phyloP scores from a whole-genome alignment of 2,329 filamentous ascomycete species.

The Aspergillus sp. region DNA sequence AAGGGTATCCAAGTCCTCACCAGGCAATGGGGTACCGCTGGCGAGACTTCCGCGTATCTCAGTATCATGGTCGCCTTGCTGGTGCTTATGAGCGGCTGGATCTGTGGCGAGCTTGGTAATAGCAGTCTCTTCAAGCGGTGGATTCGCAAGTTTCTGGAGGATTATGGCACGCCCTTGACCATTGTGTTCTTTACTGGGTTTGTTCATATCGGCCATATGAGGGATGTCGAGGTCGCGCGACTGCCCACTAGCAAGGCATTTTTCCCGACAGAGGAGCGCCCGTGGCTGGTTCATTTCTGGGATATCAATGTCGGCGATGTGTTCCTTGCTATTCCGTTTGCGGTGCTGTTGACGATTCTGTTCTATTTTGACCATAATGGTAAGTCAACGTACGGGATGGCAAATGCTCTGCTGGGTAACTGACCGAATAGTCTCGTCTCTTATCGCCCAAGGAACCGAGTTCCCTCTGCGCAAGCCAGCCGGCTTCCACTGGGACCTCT shows the following conservation, averaged over 20 bases:
- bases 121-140: conserved; percentile 73
- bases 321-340: conserved; percentile 86
- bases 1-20: conserved; percentile 86
- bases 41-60: conserved; percentile 69
- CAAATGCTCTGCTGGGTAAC: background rate
- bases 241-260: conserved; percentile 78
- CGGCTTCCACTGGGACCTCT: conserved; percentile 84
- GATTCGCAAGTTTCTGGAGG: conserved; percentile 79
- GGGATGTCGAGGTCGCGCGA: conserved; percentile 65
- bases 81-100: conserved; percentile 74
- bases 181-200: conserved; percentile 89
- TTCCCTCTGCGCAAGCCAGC: conserved; percentile 79
- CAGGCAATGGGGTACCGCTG: conserved; percentile 65
- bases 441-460: conserved; percentile 81
- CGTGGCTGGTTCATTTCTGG: conserved; percentile 83
- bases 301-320: conserved; percentile 70
- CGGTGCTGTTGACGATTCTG: conserved; percentile 75
- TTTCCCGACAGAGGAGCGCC: conserved; percentile 70
- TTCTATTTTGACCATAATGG: conserved; percentile 92
- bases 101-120: conserved; percentile 70
- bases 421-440: conserved; percentile 65
- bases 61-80: conserved; percentile 75
- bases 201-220: conserved; percentile 82
- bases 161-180: conserved; percentile 82
- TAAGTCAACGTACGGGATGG: conserved; percentile 39